phyloP scores from a whole-genome alignment of 2,329 filamentous ascomycete genomes.

The Beauveria caledonica region DNA sequence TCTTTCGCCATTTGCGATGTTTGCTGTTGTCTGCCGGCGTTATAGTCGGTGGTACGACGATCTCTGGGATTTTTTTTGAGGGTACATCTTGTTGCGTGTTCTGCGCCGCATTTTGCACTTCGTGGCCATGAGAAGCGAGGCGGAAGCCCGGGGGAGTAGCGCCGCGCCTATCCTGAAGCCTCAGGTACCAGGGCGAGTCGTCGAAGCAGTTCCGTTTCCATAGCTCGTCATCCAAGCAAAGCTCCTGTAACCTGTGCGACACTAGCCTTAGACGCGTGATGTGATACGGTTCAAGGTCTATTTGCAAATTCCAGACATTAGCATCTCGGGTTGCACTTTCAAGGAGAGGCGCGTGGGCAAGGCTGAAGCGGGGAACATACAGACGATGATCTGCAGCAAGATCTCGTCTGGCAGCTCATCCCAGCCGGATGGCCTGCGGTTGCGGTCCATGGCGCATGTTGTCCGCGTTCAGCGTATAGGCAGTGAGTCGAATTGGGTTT shows the following conservation, averaged over 20 bases:
- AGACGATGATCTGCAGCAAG: slow-evolving; percentile 52
- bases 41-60: slow-evolving; percentile 29
- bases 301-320: not conserved
- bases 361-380: slow-evolving; percentile 34
- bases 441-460: slow-evolving; percentile 22
- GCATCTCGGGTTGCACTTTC: not conserved
- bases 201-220: slow-evolving; percentile 73
- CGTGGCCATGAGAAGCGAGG: not conserved
- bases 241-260: slow-evolving; percentile 54
- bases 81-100: not conserved
- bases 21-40: slow-evolving; percentile 20
- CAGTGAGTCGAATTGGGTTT: not conserved
- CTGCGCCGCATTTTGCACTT: not conserved
- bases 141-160: not conserved
- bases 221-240: slow-evolving; percentile 65
- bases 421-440: slow-evolving; percentile 19
- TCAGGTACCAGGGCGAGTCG: slow-evolving; percentile 56
- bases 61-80: slow-evolving; percentile 12
- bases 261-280: slow-evolving; percentile 61
- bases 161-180: slow-evolving; percentile 33
- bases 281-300: slow-evolving; percentile 29
- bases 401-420: slow-evolving; percentile 57
- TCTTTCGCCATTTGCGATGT: slow-evolving; percentile 16
- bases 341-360: slow-evolving; percentile 12
- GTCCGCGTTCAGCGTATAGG: not conserved